These are phyloP conservation scores for Pterulicium gracile DNA, from an alignment of 1,284 basidiomycete species.

Conservation along the genomic window DNA sequence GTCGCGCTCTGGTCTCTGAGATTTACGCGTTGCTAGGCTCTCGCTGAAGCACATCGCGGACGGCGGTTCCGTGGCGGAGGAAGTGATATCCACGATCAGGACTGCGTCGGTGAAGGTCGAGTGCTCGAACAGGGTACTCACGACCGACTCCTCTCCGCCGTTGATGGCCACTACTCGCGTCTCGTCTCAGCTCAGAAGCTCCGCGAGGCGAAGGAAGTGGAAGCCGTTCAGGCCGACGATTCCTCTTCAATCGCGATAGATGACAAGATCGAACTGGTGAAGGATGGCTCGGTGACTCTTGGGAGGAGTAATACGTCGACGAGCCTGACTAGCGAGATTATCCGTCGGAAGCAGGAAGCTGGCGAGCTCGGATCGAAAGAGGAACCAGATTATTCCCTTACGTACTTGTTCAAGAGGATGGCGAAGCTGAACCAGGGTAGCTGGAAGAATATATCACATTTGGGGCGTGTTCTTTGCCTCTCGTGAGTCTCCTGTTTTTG, in stretches of 20 bases:
- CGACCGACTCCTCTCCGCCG: slow-evolving; percentile 55
- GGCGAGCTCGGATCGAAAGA: slow-evolving; percentile 28
- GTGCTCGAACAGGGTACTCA: slow-evolving; percentile 85
- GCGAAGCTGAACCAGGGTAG: slow-evolving; percentile 51
- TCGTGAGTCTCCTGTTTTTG: slow-evolving; percentile 23
- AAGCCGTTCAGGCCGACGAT: slow-evolving; percentile 18
- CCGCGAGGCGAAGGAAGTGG: slow-evolving; percentile 36
- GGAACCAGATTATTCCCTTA: slow-evolving; percentile 32
- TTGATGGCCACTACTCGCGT: slow-evolving; percentile 60
- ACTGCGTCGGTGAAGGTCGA: slow-evolving; percentile 73
- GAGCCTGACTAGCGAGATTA: slow-evolving; percentile 62
- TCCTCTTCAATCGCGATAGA: slow-evolving; percentile 17
- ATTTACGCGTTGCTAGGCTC: slow-evolving; percentile 21
- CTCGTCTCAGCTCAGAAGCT: slow-evolving; percentile 78
- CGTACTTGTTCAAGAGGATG: slow-evolving; percentile 66
- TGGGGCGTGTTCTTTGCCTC: slow-evolving; percentile 44
- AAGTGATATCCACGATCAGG: slow-evolving; percentile 83
- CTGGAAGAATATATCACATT: slow-evolving; percentile 44
- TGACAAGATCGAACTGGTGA: slow-evolving; percentile 22
- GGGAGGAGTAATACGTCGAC: slow-evolving; percentile 54
- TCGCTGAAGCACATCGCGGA: slow-evolving; percentile 73
- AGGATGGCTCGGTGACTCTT: slow-evolving; percentile 48
- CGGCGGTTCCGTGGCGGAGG: slow-evolving; percentile 85
- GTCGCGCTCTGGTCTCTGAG: not conserved
- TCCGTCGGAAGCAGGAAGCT: slow-evolving; percentile 35